phyloP scores from a whole-genome alignment of 768 basidiomycete species.

The Phaffia tasmanica region DNA sequence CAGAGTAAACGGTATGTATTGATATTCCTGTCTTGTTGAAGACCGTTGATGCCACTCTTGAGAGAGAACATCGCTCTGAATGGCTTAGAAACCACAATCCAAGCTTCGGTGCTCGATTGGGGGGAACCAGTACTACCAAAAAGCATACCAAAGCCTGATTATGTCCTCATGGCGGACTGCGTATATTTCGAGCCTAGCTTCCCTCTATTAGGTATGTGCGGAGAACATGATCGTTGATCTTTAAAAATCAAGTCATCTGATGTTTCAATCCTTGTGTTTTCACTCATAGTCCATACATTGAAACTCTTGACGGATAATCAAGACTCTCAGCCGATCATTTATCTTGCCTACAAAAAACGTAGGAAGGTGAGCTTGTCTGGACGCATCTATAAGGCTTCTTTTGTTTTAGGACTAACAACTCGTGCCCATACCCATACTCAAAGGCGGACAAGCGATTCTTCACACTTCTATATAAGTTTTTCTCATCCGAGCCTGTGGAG shows the following conservation, averaged over 20 bases:
- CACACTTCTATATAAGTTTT: conserved; percentile 60
- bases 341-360: conserved; percentile 90
- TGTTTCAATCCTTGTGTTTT: background rate
- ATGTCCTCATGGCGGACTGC: conserved; percentile 84
- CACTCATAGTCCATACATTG: conserved; percentile 52
- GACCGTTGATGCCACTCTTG: conserved; percentile 48
- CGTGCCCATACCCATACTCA: background rate
- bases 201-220: conserved; percentile 48
- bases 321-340: conserved; percentile 48
- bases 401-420: background rate
- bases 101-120: conserved; percentile 72
- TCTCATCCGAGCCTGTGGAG: conserved; percentile 57
- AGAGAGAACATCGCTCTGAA: conserved; percentile 59
- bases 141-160: conserved; percentile 45
- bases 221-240: too few species aligned
- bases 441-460: conserved; percentile 88
- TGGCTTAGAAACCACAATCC: conserved; percentile 44
- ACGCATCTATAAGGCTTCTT: background rate
- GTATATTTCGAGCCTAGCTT: conserved; percentile 94
- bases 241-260: background rate
- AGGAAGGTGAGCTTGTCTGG: conserved; percentile 54
- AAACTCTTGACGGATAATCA: conserved; percentile 45
- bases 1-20: background rate
- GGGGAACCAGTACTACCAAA: conserved; percentile 43
- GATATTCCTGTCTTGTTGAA: background rate